phyloP scores from a whole-genome alignment of 2,329 filamentous ascomycete genomes.

The Aspergillus terreus region DNA sequence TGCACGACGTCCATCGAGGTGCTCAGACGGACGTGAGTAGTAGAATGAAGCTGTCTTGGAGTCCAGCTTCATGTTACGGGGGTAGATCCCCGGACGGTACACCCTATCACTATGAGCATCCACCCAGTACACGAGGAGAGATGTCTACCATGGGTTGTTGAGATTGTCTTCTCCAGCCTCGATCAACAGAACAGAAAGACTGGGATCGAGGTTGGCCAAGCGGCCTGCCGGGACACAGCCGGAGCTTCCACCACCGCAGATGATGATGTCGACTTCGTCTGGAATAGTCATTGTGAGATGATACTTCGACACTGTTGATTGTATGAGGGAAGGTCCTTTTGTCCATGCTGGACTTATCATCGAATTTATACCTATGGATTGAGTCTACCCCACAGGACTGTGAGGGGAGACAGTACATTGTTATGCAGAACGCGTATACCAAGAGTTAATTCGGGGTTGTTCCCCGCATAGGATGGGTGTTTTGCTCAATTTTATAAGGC shows the following conservation, averaged over 20 bases:
- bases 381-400: too few species aligned
- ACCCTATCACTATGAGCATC: slow-evolving; percentile 48
- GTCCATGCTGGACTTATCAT: too few species aligned
- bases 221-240: slow-evolving; percentile 40
- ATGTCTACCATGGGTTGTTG: slow-evolving; percentile 64
- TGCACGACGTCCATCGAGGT: slow-evolving; percentile 66
- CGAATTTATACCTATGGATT: too few species aligned
- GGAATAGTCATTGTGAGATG: slow-evolving; percentile 56
- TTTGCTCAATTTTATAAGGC: too few species aligned
- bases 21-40: slow-evolving; percentile 70
- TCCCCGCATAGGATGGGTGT: too few species aligned
- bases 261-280: slow-evolving; percentile 78
- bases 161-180: slow-evolving; percentile 70
- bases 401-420: too few species aligned
- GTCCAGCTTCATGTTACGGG: slow-evolving; percentile 74
- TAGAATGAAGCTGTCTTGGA: slow-evolving; percentile 81
- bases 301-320: too few species aligned
- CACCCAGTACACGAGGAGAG: background rate
- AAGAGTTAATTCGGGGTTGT: too few species aligned
- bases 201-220: slow-evolving; percentile 72
- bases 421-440: too few species aligned
- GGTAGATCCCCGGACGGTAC: slow-evolving; percentile 71
- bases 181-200: slow-evolving; percentile 66
- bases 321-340: too few species aligned
- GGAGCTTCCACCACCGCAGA: slow-evolving; percentile 68